These are phyloP conservation scores for Phytophthora fragariae DNA, from an alignment of 352 stramenopile species.

Conservation along the genomic window DNA sequence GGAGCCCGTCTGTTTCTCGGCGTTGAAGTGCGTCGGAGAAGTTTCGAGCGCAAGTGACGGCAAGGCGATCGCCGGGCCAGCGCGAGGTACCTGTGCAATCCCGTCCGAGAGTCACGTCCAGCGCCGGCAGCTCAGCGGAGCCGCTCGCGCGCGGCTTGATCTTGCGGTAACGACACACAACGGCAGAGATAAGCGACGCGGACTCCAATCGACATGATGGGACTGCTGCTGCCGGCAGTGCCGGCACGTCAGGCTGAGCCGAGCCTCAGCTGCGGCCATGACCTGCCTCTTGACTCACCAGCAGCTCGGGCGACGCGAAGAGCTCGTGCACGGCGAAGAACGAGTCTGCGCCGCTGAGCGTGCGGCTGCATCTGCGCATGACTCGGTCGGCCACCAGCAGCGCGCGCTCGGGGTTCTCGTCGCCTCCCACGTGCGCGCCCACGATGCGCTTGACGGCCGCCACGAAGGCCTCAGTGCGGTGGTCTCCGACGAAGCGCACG, in stretches of 20 bases:
- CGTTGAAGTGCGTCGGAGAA: constrained; percentile 41
- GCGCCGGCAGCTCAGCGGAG: constrained; percentile 32
- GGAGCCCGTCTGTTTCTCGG: constrained; percentile 35
- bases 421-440: constrained; percentile 38
- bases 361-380: constrained; percentile 78
- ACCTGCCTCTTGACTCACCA: constrained; percentile 41
- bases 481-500: constrained; percentile 77
- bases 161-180: constrained; percentile 28
- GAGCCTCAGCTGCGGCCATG: background rate
- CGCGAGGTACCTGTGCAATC: constrained; percentile 50
- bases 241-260: background rate
- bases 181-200: constrained; percentile 6
- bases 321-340: constrained; percentile 82
- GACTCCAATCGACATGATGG: background rate
- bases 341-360: constrained; percentile 77
- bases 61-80: constrained; percentile 24
- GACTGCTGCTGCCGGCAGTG: background rate
- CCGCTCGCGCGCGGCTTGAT: constrained; percentile 67
- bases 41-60: constrained; percentile 30
- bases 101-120: constrained; percentile 69
- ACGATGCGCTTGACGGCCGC: constrained; percentile 82
- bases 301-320: constrained; percentile 59
- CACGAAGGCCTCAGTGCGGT: constrained; percentile 78
- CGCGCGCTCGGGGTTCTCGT: constrained; percentile 49
- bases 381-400: constrained; percentile 66